Conservation (phyloP, 192 early-diverging fungal genomes). For the Coemansia sp. region DNA sequence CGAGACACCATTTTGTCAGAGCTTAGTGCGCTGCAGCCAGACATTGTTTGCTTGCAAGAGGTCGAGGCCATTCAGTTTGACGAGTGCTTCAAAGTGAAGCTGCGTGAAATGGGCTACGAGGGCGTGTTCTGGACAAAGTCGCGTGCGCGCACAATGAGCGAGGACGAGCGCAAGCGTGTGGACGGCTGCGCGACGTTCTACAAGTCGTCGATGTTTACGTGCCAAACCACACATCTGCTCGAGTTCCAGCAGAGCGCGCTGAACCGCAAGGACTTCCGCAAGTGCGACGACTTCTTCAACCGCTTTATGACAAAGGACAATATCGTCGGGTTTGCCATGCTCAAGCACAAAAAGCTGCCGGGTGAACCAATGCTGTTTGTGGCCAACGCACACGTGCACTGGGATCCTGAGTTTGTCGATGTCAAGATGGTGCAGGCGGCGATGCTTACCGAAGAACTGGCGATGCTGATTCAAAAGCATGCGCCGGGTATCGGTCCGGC, state of each 20-base stretch:
- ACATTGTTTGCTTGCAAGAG: conserved; percentile 95
- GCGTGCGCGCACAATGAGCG: conserved; percentile 89
- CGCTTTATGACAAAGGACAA: conserved; percentile 98
- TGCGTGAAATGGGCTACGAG: conserved; percentile 73
- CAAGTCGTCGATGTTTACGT: conserved; percentile 76
- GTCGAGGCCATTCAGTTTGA: conserved; percentile 85
- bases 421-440: conserved; percentile 96
- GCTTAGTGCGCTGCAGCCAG: conserved; percentile 81
- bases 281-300: conserved; percentile 93
- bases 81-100: conserved; percentile 78
- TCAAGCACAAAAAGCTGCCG: conserved; percentile 75
- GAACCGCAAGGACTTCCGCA: conserved; percentile 81
- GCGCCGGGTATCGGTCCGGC: conserved; percentile 17
- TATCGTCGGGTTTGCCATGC: conserved; percentile 77
- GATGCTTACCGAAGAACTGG: conserved; percentile 90
- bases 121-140: conserved; percentile 94
- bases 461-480: conserved; percentile 59
- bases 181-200: conserved; percentile 98
- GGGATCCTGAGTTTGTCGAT: conserved; percentile 88
- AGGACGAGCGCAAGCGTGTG: conserved; percentile 80
- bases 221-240: conserved; percentile 81
- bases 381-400: conserved; percentile 89
- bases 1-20: conserved; percentile 86
- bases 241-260: conserved; percentile 95
- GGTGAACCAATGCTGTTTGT: conserved; percentile 70